Percentiles rank a stretch among this genome's conserved stretches.
phyloP scores from a whole-genome alignment of 2,329 filamentous ascomycete genomes.

The Dactylellina haptotyla region DNA sequence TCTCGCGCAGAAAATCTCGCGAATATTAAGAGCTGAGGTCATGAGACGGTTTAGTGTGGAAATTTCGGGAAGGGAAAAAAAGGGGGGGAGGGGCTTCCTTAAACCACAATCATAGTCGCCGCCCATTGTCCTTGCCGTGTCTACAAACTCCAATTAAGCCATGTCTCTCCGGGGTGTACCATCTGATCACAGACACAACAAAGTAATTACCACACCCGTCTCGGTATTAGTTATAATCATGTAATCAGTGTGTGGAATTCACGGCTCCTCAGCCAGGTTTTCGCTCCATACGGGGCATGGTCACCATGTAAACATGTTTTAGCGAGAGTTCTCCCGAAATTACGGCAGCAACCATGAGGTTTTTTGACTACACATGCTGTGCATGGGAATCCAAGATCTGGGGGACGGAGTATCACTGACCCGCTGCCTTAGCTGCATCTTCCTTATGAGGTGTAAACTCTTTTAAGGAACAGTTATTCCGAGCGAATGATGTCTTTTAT shows the following conservation, averaged over 20 bases:
- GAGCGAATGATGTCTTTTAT: slow-evolving; percentile 24
- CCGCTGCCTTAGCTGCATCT: too few relatives aligned
- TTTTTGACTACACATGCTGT: too few relatives aligned
- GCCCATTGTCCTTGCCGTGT: slow-evolving; percentile 37
- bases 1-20: too few relatives aligned
- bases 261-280: slow-evolving; percentile 17
- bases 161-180: slow-evolving; percentile 11
- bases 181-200: not conserved
- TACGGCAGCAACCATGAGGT: slow-evolving; percentile 14
- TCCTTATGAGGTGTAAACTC: too few relatives aligned
- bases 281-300: not conserved
- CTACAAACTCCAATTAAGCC: slow-evolving; percentile 12
- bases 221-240: not conserved
- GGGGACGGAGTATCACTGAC: too few relatives aligned
- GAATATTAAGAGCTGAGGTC: not conserved
- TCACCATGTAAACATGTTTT: slow-evolving; percentile 9
- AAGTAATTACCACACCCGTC: not conserved
- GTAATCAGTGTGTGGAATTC: not conserved
- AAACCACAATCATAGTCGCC: too few relatives aligned
- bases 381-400: too few relatives aligned
- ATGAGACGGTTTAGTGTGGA: slow-evolving; percentile 6
- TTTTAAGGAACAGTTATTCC: slow-evolving; percentile 1
- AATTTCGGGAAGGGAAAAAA: slow-evolving; percentile 14
- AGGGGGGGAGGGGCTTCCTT: not conserved
- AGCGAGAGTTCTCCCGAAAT: slow-evolving; percentile 52